phyloP scores from a whole-genome alignment of 148 eudicot species.

The Rhododendron ferrugineum region DNA sequence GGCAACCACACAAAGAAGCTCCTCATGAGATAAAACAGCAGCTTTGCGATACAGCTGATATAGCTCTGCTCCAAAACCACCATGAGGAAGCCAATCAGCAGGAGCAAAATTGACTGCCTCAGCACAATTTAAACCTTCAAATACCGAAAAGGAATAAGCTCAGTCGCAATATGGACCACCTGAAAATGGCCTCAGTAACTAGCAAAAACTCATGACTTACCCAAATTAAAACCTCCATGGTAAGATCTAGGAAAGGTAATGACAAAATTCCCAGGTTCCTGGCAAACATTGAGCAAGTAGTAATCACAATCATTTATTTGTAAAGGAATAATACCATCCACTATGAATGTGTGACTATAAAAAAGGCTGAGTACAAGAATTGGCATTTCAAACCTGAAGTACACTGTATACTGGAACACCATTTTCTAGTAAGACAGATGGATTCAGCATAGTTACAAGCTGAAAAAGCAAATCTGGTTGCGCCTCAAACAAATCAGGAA shows the following conservation, averaged over 20 bases:
- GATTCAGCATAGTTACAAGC: slow-evolving; percentile 98
- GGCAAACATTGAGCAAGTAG: slow-evolving; percentile 21
- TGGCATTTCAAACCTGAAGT: slow-evolving; percentile 62
- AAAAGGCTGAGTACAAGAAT: neutral
- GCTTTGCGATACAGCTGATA: slow-evolving; percentile 82
- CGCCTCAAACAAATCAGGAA: slow-evolving; percentile 96
- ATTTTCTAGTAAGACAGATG: slow-evolving; percentile 80
- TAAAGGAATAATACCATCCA: neutral
- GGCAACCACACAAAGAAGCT: slow-evolving; percentile 87
- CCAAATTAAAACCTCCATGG: slow-evolving; percentile 95
- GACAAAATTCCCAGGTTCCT: slow-evolving; percentile 99
- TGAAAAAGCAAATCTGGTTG: slow-evolving; percentile 98
- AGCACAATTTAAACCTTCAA: slow-evolving; percentile 95
- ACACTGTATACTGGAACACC: slow-evolving; percentile 91
- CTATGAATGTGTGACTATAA: neutral
- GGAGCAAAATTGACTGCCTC: slow-evolving; percentile 99
- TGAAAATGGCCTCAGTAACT: slow-evolving; percentile 2
- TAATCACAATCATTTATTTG: neutral
- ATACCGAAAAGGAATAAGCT: slow-evolving; percentile 12
- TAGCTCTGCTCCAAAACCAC: slow-evolving; percentile 90
- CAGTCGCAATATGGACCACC: slow-evolving; percentile 7
- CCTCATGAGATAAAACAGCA: slow-evolving; percentile 95
- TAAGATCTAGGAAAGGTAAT: slow-evolving; percentile 98
- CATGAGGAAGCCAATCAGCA: slow-evolving; percentile 99
- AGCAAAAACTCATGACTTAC: slow-evolving; percentile 36